These are phyloP conservation scores for Apiospora sp. DNA, from an alignment of 2,329 filamentous ascomycete species.

Conservation along the genomic window DNA sequence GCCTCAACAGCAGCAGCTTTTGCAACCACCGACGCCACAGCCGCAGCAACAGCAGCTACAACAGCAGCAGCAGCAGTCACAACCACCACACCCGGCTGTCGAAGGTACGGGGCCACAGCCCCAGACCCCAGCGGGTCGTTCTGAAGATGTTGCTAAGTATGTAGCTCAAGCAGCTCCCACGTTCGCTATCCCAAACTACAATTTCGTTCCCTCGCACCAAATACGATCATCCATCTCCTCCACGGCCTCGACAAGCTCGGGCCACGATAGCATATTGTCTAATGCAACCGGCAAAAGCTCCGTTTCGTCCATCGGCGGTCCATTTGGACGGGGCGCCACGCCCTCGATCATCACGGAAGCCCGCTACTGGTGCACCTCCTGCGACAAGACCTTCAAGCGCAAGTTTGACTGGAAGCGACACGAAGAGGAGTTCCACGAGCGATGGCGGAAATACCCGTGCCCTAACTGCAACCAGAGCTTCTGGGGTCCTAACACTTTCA, in stretches of 20 bases:
- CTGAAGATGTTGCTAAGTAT: slow-evolving; percentile 27
- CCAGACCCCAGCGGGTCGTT: slow-evolving; percentile 9
- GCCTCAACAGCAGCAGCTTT: slow-evolving; percentile 26
- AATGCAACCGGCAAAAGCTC: slow-evolving; percentile 41
- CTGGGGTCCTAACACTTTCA: slow-evolving; percentile 73
- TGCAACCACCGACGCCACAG: slow-evolving; percentile 23
- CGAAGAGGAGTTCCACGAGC: slow-evolving; percentile 74
- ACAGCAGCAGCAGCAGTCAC: slow-evolving; percentile 28
- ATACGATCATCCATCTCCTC: slow-evolving; percentile 43
- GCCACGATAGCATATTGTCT: slow-evolving; percentile 43
- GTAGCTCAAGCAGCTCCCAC: slow-evolving; percentile 30
- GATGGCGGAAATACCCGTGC: slow-evolving; percentile 72
- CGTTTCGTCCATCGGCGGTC: slow-evolving; percentile 36
- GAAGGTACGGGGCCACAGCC: slow-evolving; percentile 28
- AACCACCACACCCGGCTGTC: slow-evolving; percentile 31
- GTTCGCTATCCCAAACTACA: slow-evolving; percentile 37
- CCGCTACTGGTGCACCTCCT: slow-evolving; percentile 52
- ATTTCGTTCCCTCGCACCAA: slow-evolving; percentile 34
- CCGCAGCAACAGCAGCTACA: slow-evolving; percentile 31
- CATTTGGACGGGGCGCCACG: slow-evolving; percentile 26
- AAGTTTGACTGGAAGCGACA: slow-evolving; percentile 76
- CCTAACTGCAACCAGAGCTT: slow-evolving; percentile 74
- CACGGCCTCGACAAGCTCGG: slow-evolving; percentile 40
- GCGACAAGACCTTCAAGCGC: slow-evolving; percentile 71
- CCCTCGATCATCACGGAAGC: slow-evolving; percentile 36